Conservation (phyloP, 257 asterid genomes). For the Solanum sitiens region DNA sequence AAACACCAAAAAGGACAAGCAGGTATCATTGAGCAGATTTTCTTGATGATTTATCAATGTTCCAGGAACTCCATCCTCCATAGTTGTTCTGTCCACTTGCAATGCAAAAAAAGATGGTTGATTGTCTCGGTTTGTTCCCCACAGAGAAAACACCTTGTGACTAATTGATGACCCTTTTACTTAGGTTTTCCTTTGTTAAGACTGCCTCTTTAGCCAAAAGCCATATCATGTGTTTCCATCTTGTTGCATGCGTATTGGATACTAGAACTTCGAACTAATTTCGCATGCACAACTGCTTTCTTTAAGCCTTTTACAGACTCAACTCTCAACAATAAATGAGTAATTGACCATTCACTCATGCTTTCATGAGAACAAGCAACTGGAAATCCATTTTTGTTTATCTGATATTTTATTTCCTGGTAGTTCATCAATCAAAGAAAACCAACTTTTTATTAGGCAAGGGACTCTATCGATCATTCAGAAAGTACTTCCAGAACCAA, state of each 20-base stretch:
- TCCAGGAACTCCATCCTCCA: background rate
- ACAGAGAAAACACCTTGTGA: too few relatives aligned
- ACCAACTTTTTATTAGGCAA: background rate
- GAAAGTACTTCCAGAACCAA: background rate
- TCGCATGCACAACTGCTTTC: background rate
- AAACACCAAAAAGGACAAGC: background rate
- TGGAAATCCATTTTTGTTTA: background rate
- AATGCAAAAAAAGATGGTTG: too few relatives aligned
- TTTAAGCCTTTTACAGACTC: background rate
- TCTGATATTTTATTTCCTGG: background rate
- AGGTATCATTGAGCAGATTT: background rate
- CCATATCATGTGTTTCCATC: background rate
- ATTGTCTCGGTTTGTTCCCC: too few relatives aligned
- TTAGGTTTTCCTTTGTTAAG: too few relatives aligned
- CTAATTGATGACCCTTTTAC: too few relatives aligned
- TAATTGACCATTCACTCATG: background rate
- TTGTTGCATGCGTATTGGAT: background rate
- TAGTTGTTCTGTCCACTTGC: too few relatives aligned
- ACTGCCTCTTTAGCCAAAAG: too few relatives aligned
- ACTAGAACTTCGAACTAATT: background rate
- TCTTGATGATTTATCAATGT: background rate
- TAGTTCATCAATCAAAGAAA: background rate
- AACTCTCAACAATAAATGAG: background rate
- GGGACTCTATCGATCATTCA: background rate
- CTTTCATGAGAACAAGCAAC: background rate